Conservation (phyloP, 345 rosid species). For the Gossypium bickii region DNA sequence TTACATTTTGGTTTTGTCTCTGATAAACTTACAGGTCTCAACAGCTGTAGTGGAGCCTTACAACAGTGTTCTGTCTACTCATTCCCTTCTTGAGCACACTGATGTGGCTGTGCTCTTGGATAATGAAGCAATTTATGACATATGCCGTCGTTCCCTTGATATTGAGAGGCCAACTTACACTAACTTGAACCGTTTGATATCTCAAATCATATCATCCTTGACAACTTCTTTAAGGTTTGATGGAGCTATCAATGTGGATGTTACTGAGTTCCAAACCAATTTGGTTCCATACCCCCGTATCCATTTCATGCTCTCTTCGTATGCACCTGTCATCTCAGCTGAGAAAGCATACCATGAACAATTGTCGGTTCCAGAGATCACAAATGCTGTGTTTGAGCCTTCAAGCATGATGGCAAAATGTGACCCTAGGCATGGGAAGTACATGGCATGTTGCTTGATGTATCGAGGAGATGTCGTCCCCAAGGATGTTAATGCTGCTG, state of each 20-base stretch:
- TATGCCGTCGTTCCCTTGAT: conserved; percentile 69
- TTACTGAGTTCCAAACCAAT: conserved; percentile 75
- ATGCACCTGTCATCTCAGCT: conserved; percentile 75
- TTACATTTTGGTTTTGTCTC: background rate
- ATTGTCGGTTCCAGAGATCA: conserved; percentile 70
- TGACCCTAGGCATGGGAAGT: conserved; percentile 83
- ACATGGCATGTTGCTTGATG: conserved; percentile 86
- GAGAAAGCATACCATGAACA: conserved; percentile 80
- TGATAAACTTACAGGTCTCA: conserved; percentile 46
- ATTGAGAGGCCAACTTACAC: conserved; percentile 75
- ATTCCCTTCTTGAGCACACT: conserved; percentile 82
- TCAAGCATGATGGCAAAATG: conserved; percentile 87
- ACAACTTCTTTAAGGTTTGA: conserved; percentile 79
- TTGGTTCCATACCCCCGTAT: conserved; percentile 81
- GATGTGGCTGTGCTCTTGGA: conserved; percentile 76
- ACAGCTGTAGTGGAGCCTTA: conserved; percentile 85
- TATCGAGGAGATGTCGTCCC: conserved; percentile 84
- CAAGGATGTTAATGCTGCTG: conserved; percentile 73
- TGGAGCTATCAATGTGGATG: conserved; percentile 77
- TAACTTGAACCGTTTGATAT: conserved; percentile 71
- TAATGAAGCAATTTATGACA: conserved; percentile 80
- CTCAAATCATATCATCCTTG: conserved; percentile 68
- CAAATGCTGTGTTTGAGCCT: conserved; percentile 73
- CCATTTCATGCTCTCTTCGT: conserved; percentile 86
- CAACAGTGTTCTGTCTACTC: conserved; percentile 77